These are phyloP conservation scores for Fusarium vanettenii DNA, from an alignment of 2,329 filamentous ascomycete genomes.

Conservation along the genomic window DNA sequence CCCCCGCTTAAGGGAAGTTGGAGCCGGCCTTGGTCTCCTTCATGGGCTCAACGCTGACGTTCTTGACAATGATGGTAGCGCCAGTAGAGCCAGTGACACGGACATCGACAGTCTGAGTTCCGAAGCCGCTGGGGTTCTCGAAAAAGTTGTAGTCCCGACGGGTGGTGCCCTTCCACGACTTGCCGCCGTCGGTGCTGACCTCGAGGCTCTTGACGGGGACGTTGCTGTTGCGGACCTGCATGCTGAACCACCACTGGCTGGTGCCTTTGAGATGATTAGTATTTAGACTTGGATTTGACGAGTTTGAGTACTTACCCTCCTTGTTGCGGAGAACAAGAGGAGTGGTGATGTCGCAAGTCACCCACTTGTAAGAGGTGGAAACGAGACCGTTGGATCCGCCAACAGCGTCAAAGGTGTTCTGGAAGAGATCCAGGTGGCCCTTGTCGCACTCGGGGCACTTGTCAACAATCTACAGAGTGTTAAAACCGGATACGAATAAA, in stretches of 20 bases:
- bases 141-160: slow-evolving; percentile 71
- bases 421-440: slow-evolving; percentile 59
- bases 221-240: slow-evolving; percentile 73
- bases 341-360: slow-evolving; percentile 54
- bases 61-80: slow-evolving; percentile 61
- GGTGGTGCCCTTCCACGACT: slow-evolving; percentile 65
- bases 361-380: slow-evolving; percentile 44
- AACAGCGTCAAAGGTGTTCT: slow-evolving; percentile 53
- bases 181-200: slow-evolving; percentile 70
- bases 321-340: slow-evolving; percentile 58
- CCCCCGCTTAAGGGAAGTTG: slow-evolving; percentile 44
- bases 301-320: slow-evolving; percentile 46
- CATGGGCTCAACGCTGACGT: slow-evolving; percentile 56
- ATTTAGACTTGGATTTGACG: background rate
- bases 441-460: slow-evolving; percentile 55
- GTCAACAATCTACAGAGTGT: slow-evolving; percentile 54
- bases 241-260: slow-evolving; percentile 51
- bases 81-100: slow-evolving; percentile 66
- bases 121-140: slow-evolving; percentile 67
- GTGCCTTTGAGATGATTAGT: slow-evolving; percentile 8
- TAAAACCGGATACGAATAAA: background rate
- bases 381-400: slow-evolving; percentile 51
- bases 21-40: slow-evolving; percentile 43
- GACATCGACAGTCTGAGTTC: slow-evolving; percentile 64
- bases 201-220: slow-evolving; percentile 66